Evolutionary conservation across 1,139 yeast genomes (phyloP), one percentile per base, ranked within the genome.

Genomic region (Geotrichum restrictum): DNA sequence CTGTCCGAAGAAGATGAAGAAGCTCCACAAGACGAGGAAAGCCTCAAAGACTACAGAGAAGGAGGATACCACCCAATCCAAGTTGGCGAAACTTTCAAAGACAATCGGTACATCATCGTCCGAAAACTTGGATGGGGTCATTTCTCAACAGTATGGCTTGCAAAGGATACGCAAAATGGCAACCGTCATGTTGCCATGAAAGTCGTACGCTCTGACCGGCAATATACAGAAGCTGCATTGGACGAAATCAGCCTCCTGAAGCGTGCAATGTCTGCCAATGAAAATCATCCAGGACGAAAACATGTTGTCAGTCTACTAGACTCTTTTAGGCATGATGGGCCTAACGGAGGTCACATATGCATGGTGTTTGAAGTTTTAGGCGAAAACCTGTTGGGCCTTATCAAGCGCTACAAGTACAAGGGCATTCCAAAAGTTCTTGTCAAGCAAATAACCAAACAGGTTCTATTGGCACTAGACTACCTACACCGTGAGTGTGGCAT

Each of bases 121-220:
- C 76, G 96, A 56, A 88, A 88, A 66, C 73, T 88, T 3, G 96
- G 96, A 6, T 87, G 95, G 95, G 96, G 96, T 44, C 95, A 88
- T 67, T 88, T 88, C 64, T 82, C 89, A 33, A 87, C 95, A 1
- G 96, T 88, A 33, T 88, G 96, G 96, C 73, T 88, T 27, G 93
- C 94, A 7, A 78, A 74, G 56, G 93, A 85, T 54, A 52, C 56
- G 14, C 54, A 52, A 3, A 56, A 60, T 41, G 14, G 18, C 18
- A 74, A 78, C 52, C 73, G 74, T 46, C 88, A 84, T 64, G 95
- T 86, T 36, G 96, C 96, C 7, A 75, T 88, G 73, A 88, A 88
- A 66, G 83, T 88, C 54, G 95, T 88, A 34, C 77, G 93, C 56
- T 83, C 91, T 52, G 77, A 79, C 1, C 60, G 67, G 1, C 85